Conservation (phyloP, 179 eudicot genomes). For the Monotropa hypopitys region DNA sequence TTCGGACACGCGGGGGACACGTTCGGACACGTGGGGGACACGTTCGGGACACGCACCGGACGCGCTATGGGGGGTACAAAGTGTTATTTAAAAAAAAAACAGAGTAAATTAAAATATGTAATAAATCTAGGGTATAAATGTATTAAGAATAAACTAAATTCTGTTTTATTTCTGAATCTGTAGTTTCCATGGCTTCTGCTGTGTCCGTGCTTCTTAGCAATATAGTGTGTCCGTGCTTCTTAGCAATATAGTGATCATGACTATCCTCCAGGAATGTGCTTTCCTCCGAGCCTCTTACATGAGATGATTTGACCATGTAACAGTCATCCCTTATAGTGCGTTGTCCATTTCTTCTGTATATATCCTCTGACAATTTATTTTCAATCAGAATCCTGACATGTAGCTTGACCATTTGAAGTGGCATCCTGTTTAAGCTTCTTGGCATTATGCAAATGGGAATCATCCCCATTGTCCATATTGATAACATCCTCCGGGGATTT, state of each 20-base stretch:
- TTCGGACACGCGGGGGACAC: too few relatives aligned
- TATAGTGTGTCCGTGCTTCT: slow-evolving; percentile 3
- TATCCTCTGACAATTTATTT: slow-evolving; percentile 6
- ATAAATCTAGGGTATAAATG: too few relatives aligned
- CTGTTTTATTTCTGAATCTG: too few relatives aligned
- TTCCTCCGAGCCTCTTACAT: slow-evolving; percentile 4
- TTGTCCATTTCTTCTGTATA: slow-evolving; percentile 8
- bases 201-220: too few relatives aligned
- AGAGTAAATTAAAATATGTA: too few relatives aligned
- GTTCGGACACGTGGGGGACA: too few relatives aligned
- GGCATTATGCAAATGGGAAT: slow-evolving; percentile 10
- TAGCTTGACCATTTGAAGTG: slow-evolving; percentile 2
- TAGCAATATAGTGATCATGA: background rate
- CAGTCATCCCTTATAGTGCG: slow-evolving; percentile 1
- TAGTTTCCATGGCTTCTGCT: too few relatives aligned
- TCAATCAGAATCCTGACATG: slow-evolving; percentile 13
- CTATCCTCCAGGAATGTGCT: background rate
- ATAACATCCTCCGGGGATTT: background rate
- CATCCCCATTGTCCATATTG: slow-evolving; percentile 13
- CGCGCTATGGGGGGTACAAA: too few relatives aligned
- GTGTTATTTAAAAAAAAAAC: too few relatives aligned
- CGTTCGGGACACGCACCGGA: too few relatives aligned
- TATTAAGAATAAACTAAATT: too few relatives aligned
- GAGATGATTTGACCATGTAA: slow-evolving; percentile 8
- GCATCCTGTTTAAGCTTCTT: slow-evolving; percentile 31